phyloP scores from a whole-genome alignment of 1,284 basidiomycete genomes.

The Leccinum solheimii region DNA sequence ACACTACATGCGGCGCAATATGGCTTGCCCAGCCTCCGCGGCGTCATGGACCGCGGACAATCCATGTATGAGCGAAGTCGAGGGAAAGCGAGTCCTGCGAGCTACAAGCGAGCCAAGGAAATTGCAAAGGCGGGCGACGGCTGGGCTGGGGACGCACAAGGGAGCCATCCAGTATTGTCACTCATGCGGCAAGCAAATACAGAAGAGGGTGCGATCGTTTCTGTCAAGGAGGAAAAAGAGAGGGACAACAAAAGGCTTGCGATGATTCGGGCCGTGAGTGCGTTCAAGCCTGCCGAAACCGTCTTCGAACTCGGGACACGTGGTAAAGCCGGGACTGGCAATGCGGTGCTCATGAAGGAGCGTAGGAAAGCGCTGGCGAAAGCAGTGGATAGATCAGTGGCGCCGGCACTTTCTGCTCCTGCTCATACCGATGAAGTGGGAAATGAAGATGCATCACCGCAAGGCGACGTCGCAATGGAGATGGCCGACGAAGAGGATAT shows the following conservation, averaged over 20 bases:
- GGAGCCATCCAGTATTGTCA: slow-evolving; percentile 68
- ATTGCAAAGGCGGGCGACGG: slow-evolving; percentile 71
- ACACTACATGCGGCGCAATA: slow-evolving; percentile 69
- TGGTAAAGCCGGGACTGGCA: slow-evolving; percentile 62
- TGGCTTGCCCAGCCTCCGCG: slow-evolving; percentile 71
- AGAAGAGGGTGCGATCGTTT: slow-evolving; percentile 29
- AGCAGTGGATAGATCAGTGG: slow-evolving; percentile 51
- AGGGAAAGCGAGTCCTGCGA: slow-evolving; percentile 84
- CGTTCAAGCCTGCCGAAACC: slow-evolving; percentile 88
- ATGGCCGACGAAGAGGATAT: slow-evolving; percentile 81
- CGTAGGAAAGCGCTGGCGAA: slow-evolving; percentile 77
- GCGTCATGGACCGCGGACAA: slow-evolving; percentile 89
- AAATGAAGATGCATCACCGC: slow-evolving; percentile 29
- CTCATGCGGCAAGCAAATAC: slow-evolving; percentile 35
- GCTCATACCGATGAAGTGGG: slow-evolving; percentile 40
- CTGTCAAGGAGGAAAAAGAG: slow-evolving; percentile 30
- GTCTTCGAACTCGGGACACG: slow-evolving; percentile 88
- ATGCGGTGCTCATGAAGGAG: slow-evolving; percentile 84
- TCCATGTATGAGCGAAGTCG: slow-evolving; percentile 93
- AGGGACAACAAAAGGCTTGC: slow-evolving; percentile 60
- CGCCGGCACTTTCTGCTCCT: slow-evolving; percentile 36
- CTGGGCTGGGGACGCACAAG: slow-evolving; percentile 68
- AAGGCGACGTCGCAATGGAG: slow-evolving; percentile 46
- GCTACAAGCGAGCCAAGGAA: slow-evolving; percentile 88
- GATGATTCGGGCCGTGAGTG: slow-evolving; percentile 75